Percentiles rank a stretch among this genome's conserved stretches.
phyloP scores from a whole-genome alignment of 208 protist genomes.

The Acanthamoeba culbertsoni region DNA sequence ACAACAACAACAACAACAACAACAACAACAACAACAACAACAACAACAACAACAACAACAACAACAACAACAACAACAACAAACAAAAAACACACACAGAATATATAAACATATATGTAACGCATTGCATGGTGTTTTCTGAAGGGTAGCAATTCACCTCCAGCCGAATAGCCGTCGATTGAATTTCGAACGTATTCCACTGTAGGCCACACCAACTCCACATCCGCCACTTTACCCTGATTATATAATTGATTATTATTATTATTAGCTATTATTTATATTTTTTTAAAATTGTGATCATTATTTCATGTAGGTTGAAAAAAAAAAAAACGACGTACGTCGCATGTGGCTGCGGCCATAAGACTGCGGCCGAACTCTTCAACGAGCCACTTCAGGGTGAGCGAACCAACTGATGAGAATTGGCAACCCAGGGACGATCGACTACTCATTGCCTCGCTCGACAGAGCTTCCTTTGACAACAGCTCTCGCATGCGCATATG shows the following conservation, averaged over 20 bases:
- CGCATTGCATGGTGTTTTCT: background rate
- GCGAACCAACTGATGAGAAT: slow-evolving; percentile 22
- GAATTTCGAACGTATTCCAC: slow-evolving; percentile 48
- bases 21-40: no score
- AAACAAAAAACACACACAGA: no score
- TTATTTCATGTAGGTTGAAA: background rate
- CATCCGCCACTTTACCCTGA: background rate
- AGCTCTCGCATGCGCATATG: slow-evolving; percentile 16
- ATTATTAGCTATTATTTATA: no score
- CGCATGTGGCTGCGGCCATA: background rate
- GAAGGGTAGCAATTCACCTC: background rate
- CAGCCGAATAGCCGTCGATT: background rate
- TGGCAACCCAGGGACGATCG: background rate
- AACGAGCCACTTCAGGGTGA: background rate
- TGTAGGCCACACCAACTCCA: slow-evolving; percentile 10
- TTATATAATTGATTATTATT: background rate
- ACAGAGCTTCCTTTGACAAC: background rate
- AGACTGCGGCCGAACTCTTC: background rate
- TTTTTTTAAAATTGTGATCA: background rate
- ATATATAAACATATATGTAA: no score
- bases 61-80: no score
- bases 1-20: no score
- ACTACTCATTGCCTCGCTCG: background rate
- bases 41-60: no score
- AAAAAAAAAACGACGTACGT: background rate